Percentiles rank a stretch among this genome's conserved stretches.
Conservation (phyloP, 495 filamentous ascomycete species). For the Podospora appendiculata region DNA sequence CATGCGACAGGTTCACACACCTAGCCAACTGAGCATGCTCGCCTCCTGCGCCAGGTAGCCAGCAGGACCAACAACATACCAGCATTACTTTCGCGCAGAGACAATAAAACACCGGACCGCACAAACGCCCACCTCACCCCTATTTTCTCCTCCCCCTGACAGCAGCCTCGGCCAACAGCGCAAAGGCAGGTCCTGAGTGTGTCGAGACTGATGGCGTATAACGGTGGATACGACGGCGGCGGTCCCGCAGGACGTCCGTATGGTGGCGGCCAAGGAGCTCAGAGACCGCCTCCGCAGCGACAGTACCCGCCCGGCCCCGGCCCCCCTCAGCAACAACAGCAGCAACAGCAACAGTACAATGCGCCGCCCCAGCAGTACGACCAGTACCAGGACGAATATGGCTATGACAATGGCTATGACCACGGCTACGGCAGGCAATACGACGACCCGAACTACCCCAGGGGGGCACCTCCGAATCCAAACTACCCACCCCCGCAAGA, state of each 20-base stretch:
- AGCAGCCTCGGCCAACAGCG: not conserved
- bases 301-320: slow-evolving; percentile 28
- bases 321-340: slow-evolving; percentile 27
- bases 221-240: slow-evolving; percentile 36
- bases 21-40: slow-evolving; percentile 2
- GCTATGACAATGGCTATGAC: slow-evolving; percentile 39
- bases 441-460: slow-evolving; percentile 41
- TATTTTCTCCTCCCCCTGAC: no score
- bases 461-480: slow-evolving; percentile 38
- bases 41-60: not conserved
- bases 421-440: slow-evolving; percentile 38
- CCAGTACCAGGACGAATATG: slow-evolving; percentile 38
- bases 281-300: slow-evolving; percentile 42
- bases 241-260: slow-evolving; percentile 33
- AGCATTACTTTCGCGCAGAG: not conserved
- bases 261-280: slow-evolving; percentile 37
- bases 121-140: no score
- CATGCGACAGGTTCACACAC: slow-evolving; percentile 6
- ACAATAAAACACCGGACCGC: not conserved
- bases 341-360: slow-evolving; percentile 48
- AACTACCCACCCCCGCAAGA: slow-evolving; percentile 44
- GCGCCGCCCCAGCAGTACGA: slow-evolving; percentile 37
- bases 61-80: no score
- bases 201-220: slow-evolving; percentile 33
- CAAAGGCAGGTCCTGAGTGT: slow-evolving; percentile 6